These are phyloP conservation scores for Boletus pseudo-olivaceus DNA, from an alignment of 768 basidiomycete species.

Conservation along the genomic window DNA sequence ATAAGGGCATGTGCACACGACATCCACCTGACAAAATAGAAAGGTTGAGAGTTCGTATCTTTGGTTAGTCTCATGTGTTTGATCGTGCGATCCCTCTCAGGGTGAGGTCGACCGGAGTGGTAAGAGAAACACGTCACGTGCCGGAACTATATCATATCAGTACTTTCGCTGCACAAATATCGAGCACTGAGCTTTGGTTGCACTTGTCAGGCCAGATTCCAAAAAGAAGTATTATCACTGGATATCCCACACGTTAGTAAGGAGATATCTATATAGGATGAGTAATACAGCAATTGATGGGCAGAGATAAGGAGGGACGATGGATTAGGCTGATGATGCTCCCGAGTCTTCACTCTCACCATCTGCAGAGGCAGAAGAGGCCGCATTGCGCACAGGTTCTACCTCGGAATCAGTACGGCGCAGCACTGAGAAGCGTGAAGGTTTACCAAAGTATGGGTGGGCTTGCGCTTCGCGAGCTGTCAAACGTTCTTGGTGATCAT, in stretches of 20 bases:
- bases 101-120: slow-evolving; percentile 1
- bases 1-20: slow-evolving; percentile 13
- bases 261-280: slow-evolving; percentile 30
- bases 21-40: slow-evolving; percentile 11
- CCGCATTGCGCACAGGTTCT: slow-evolving; percentile 67
- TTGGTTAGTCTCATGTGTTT: slow-evolving; percentile 8
- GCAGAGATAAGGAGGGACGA: slow-evolving; percentile 24
- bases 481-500: slow-evolving; percentile 95
- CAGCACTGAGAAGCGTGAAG: slow-evolving; percentile 5
- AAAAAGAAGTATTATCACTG: slow-evolving; percentile 17
- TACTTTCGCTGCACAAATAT: not conserved
- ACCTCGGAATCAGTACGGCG: slow-evolving; percentile 15
- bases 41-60: not conserved
- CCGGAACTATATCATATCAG: not conserved
- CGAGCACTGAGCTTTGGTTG: slow-evolving; percentile 13
- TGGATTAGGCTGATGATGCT: slow-evolving; percentile 32
- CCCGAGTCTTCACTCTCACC: slow-evolving; percentile 58
- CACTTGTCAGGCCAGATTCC: slow-evolving; percentile 20
- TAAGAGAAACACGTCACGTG: slow-evolving; percentile 14
- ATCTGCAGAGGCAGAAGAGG: slow-evolving; percentile 42
- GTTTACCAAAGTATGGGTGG: slow-evolving; percentile 88
- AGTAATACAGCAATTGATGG: slow-evolving; percentile 32
- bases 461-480: slow-evolving; percentile 91
- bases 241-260: slow-evolving; percentile 22
- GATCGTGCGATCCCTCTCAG: slow-evolving; percentile 4